Evolutionary conservation across 2,329 filamentous ascomycete genomes (phyloP), one percentile per base, ranked within the genome.

Genomic region (Chaetomium sp.): DNA sequence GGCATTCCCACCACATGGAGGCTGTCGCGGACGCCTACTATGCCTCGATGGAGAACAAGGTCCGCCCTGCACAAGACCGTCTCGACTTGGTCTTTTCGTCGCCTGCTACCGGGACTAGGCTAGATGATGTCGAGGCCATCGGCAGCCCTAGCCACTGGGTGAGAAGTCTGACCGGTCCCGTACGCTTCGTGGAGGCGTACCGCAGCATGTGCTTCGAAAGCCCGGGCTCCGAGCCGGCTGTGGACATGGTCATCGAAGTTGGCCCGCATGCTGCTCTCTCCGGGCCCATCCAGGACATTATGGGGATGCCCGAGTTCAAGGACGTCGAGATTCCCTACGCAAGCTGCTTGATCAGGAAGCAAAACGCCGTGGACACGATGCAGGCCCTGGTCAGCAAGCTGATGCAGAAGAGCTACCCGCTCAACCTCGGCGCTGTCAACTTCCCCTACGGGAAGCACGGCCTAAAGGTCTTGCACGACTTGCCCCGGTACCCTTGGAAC

Each of bases 401-500:
- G 9, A 67, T 74, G 56, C 70, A 72, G 59, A 71, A 71, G 8
- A 73, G 74, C 9, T 73, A 73, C 21, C 74, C 73, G 0, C 69
- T 75, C 31, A 71, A 75, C 50, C 67, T 76, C 45, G 70, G 62
- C n/a, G 72, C 73, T n/a, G 74, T 73, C 65, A 75, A 75, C 63
- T 72, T 73, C 7, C 72, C 75, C 1, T 68, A 70, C 35, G 68
- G 74, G 8, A 69, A 70, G 58, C 70, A 73, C 33, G 68, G 67
- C 7, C 19, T 70, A 31, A 71, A 72, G 60, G 67, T 70, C 9
- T 70, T 79, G 21, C 71, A 74, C 8, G 77, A 76, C 68, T 69
- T 83, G 6, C 80, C 80, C 5, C 72, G 72, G 1, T 84, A 83
- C 65, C 76, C 77, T 3, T 83, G 80, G 80, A 78, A 82, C 62